Evolutionary conservation across 2,329 filamentous ascomycete species (phyloP), one percentile per base, ranked within the genome.

Genomic region (Aureobasidium sp.): DNA sequence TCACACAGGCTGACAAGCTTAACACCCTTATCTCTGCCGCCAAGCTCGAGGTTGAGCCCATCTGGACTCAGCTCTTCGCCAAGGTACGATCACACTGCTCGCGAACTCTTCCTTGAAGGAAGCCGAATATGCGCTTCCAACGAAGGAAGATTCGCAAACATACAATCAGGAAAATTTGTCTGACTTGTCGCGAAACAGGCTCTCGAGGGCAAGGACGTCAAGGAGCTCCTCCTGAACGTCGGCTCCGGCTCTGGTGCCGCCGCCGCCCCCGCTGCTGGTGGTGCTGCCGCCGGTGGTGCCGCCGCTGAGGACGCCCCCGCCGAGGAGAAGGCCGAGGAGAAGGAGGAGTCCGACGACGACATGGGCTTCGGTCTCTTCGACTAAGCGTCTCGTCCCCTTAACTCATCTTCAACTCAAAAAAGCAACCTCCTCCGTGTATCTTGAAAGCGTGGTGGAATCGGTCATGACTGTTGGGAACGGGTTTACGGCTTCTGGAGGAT

Each of bases 21-120:
- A 86, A 91, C 79, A 88, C 90, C 74, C 80, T 99, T 77, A 90
- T 99, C 84, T 88, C 90, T 82, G 90, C 93, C 78, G 93, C 94
- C 75, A 88, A 88, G 77, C 81, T 97, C 76, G 93, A 96, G 59
- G 86, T 99, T 75, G 94, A 99, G 87, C 92, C 95, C 76, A 99
- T 99, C 88, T 99, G 94, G 94, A 88, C 91, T 71, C 84, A 86
- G 72, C 87, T 99, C 72, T 97, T 97, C 87, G 92, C 94, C 82
- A 97, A 97, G 91, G 91, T 96, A 91, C 82, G 84, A 68, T 45
- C 29, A 34, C 32, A 47, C 39, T 25, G 30, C 54, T 7, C 30
- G 5, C 41, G n/a, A 30, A 37, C 3, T 39, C 5, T n/a, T 21
- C 21, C 21, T 21, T 21, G 21, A 21, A 21, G 21, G 14, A 39